Evolutionary conservation across 257 asterid genomes (phyloP), one percentile per base, ranked within the genome.

Genomic region (Lantana camara): DNA sequence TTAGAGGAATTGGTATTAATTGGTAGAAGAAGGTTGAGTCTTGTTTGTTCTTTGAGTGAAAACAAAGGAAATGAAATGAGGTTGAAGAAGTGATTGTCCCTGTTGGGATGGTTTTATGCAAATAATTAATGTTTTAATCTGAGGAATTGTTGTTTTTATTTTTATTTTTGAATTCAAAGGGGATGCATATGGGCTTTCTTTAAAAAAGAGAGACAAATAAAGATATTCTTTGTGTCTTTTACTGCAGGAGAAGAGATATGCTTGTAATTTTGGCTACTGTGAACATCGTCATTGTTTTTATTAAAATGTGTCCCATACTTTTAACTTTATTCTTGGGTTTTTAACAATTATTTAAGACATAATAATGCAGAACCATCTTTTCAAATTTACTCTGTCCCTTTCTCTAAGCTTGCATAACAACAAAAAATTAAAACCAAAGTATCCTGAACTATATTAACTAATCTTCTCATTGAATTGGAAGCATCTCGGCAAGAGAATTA

Each of bases 201-300:
- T 78, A 76, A 44, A 74, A 74, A 80, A 82, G 77, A 82, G 77
- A 58, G 76, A 82, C 74, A 80, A 57, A 66, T 66, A 77, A 77
- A 84, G 78, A 72, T 77, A 79, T 84, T 84, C 88, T 55, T 68
- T 68, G 40, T 79, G 80, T 77, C 62, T 69, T 76, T 76, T 70
- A 66, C 56, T 54, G 74, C 48, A 12, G 54, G 50, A 32, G 59
- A 38, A n/a, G 37, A 11, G 20, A 17, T 49, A 68, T 64, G 61
- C 29, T 47, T 62, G 32, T 42, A 2, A 12, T 7, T 30, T 30
- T 42, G 17, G 16, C 1, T 42, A 12, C 48, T 68, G 34, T 30
- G 50, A 38, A 44, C 55, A 55, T 66, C n/a, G n/a, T n/a, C 56
- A 38, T 51, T 22, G 57, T 22, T 65, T n/a, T 37, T 27, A 22